phyloP scores from a whole-genome alignment of 441 rosid genomes.

The Bruguiera hainesii region DNA sequence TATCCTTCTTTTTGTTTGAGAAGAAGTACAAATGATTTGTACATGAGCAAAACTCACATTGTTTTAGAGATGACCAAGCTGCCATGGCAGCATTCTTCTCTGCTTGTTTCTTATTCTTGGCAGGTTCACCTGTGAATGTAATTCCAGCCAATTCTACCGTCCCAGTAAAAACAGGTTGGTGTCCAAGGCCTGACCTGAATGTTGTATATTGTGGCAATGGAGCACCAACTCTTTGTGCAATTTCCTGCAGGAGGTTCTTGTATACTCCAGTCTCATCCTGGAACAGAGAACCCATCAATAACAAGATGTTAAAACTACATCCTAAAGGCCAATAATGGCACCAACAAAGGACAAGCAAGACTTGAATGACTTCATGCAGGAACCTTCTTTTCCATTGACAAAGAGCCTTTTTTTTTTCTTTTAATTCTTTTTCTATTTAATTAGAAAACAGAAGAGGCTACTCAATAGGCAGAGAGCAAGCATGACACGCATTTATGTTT shows the following conservation, averaged over 20 bases:
- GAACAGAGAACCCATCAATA: conserved; percentile 22
- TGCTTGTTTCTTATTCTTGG: conserved; percentile 95
- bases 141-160: conserved; percentile 87
- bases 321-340: not conserved
- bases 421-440: too few relatives aligned
- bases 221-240: conserved; percentile 92
- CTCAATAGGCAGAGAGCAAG: not conserved
- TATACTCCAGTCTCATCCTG: conserved; percentile 99
- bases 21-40: not conserved
- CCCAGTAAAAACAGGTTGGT: conserved; percentile 92
- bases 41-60: conserved; percentile 43
- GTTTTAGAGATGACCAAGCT: conserved; percentile 95
- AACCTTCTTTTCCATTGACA: not conserved
- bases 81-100: conserved; percentile 99
- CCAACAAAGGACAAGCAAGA: not conserved
- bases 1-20: not conserved
- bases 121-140: conserved; percentile 81
- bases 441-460: not conserved
- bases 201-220: conserved; percentile 88
- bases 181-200: conserved; percentile 90
- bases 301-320: not conserved
- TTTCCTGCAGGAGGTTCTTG: conserved; percentile 93
- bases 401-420: not conserved
- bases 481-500: not conserved
- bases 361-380: not conserved